Percentiles rank a stretch among this genome's conserved stretches.
Conservation (phyloP, 805 yeast species). For the Metschnikowia anglica region DNA sequence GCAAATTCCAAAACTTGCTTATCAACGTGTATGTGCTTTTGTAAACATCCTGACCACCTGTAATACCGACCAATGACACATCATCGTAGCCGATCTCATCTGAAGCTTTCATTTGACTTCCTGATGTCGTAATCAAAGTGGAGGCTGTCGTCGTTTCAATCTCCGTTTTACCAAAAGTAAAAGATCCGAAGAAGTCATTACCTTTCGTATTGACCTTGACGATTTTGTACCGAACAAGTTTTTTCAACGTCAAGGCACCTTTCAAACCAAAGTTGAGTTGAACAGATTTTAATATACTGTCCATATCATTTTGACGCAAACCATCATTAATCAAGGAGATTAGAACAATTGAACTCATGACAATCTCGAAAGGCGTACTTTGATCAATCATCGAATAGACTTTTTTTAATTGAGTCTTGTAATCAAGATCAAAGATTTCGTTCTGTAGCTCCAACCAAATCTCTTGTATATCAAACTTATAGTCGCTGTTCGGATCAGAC, state of each 20-base stretch:
- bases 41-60: conserved; percentile 29
- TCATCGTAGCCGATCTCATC: conserved; percentile 21
- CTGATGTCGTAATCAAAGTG: conserved; percentile 6
- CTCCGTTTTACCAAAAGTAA: conserved; percentile 19
- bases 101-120: neutral
- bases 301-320: conserved; percentile 61
- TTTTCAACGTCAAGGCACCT: conserved; percentile 47
- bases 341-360: conserved; percentile 55
- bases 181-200: conserved; percentile 26
- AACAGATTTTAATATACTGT: conserved; percentile 52
- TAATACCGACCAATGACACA: conserved; percentile 27
- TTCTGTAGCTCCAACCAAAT: conserved; percentile 62
- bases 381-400: conserved; percentile 40
- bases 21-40: conserved; percentile 38
- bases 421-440: conserved; percentile 53
- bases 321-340: conserved; percentile 69
- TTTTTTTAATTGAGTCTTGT: conserved; percentile 30
- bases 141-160: conserved; percentile 18
- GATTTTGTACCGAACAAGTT: conserved; percentile 49
- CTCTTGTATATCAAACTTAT: conserved; percentile 39
- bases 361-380: conserved; percentile 37
- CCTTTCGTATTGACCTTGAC: conserved; percentile 32
- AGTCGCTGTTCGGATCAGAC: conserved; percentile 13
- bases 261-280: conserved; percentile 65
- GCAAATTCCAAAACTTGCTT: conserved; percentile 47